Evolutionary conservation across 148 eudicot genomes (phyloP).

Genomic region (Nyssa sinensis): DNA sequence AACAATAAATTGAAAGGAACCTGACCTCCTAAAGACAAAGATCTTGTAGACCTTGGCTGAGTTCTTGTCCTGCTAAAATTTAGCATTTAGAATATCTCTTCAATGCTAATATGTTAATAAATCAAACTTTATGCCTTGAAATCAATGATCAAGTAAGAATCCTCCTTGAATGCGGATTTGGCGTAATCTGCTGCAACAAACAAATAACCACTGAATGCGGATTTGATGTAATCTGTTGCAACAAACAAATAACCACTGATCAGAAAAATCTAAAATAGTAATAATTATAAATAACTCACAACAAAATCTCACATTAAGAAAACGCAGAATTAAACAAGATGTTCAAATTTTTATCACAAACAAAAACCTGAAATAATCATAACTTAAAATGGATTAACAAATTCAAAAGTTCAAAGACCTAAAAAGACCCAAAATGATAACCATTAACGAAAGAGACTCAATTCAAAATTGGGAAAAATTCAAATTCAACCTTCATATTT

Average conservation of each 20-base stretch:
- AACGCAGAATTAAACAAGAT: neutral
- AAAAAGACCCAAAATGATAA: neutral
- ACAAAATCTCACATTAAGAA: neutral
- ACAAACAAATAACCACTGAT: too few relatives aligned
- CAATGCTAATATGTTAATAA: neutral
- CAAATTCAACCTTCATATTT: neutral
- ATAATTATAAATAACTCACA: too few relatives aligned
- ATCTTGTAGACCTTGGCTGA: constrained; percentile 43
- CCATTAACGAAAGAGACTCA: neutral
- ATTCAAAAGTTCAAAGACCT: neutral
- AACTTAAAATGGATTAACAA: neutral
- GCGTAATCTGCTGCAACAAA: constrained; percentile 10
- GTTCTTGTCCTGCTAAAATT: constrained; percentile 38
- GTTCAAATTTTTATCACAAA: neutral
- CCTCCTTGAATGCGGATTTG: constrained; percentile 12
- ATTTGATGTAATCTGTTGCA: constrained; percentile 5
- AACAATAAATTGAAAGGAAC: constrained; percentile 4
- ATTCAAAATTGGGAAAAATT: neutral
- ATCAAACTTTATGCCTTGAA: neutral
- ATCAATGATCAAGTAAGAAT: constrained; percentile 9
- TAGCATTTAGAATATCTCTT: constrained; percentile 32
- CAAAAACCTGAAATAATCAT: neutral
- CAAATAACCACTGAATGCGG: neutral
- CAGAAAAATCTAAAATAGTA: too few relatives aligned
- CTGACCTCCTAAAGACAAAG: constrained; percentile 49